These are phyloP conservation scores for Lasiosphaeria miniovina DNA, from an alignment of 495 filamentous ascomycete species.

Conservation along the genomic window DNA sequence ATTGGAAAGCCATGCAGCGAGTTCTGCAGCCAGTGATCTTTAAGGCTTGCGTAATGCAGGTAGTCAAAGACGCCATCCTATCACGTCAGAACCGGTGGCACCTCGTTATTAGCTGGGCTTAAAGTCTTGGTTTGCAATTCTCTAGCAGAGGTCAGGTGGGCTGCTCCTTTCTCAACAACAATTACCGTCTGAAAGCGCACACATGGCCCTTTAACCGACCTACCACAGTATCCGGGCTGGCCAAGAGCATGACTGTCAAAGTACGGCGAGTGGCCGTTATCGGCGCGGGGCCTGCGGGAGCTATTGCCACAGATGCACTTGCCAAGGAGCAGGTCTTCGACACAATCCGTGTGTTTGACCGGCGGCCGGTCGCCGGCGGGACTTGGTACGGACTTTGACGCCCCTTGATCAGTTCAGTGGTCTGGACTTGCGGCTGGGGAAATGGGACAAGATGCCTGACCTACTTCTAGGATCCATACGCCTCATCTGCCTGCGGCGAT, in stretches of 20 bases:
- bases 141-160: no score
- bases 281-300: constrained; percentile 57
- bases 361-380: constrained; percentile 29
- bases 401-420: constrained; percentile 23
- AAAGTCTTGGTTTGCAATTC: no score
- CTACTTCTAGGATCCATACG: constrained; percentile 28
- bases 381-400: constrained; percentile 33
- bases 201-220: background rate
- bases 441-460: background rate
- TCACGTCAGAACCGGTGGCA: background rate
- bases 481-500: constrained; percentile 35
- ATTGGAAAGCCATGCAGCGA: no score
- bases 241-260: constrained; percentile 9
- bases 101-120: no score
- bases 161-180: no score
- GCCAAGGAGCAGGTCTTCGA: constrained; percentile 57
- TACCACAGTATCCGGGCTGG: background rate
- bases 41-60: constrained; percentile 3
- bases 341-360: constrained; percentile 57
- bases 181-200: no score
- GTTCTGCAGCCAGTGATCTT: background rate
- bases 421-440: background rate
- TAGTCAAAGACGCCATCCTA: background rate
- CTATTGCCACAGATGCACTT: constrained; percentile 59
- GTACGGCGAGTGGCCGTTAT: constrained; percentile 56